These are phyloP conservation scores for Alnus rubra DNA, from an alignment of 306 rosid genomes.

Conservation along the genomic window DNA sequence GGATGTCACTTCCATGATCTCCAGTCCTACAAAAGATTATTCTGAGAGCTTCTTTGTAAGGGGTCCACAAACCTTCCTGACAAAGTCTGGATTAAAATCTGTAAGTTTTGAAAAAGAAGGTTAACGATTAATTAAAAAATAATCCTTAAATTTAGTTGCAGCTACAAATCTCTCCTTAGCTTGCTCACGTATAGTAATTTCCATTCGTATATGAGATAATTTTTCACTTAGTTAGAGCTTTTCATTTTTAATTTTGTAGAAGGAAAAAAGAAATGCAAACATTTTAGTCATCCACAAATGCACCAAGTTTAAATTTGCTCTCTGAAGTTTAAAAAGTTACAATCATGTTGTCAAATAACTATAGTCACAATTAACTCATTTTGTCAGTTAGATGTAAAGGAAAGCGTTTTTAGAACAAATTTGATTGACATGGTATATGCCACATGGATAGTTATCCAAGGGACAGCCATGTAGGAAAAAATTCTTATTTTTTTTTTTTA, in stretches of 20 bases:
- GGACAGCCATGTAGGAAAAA: background rate
- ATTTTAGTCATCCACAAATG: background rate
- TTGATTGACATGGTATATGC: constrained; percentile 1
- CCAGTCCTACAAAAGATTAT: constrained; percentile 44
- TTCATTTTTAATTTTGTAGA: background rate
- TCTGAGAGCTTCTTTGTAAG: constrained; percentile 88
- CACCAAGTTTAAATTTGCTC: background rate
- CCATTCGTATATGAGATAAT: background rate
- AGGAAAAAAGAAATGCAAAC: background rate
- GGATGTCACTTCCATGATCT: constrained; percentile 52
- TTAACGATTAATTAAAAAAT: constrained; percentile 36
- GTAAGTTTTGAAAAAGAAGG: constrained; percentile 46
- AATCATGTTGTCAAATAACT: background rate
- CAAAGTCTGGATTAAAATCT: constrained; percentile 42
- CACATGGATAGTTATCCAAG: background rate
- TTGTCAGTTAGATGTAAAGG: background rate
- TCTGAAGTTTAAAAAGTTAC: background rate
- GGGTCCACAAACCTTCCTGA: constrained; percentile 68
- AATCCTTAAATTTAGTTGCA: constrained; percentile 15
- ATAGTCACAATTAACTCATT: background rate
- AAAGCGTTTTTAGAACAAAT: background rate
- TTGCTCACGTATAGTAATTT: background rate
- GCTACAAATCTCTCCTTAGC: constrained; percentile 3
- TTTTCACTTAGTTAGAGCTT: background rate
- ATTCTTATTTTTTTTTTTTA: background rate